Percentiles rank a stretch among this genome's conserved stretches.
These are phyloP conservation scores for Neltuma alba DNA, from an alignment of 306 rosid species.

Conservation along the genomic window DNA sequence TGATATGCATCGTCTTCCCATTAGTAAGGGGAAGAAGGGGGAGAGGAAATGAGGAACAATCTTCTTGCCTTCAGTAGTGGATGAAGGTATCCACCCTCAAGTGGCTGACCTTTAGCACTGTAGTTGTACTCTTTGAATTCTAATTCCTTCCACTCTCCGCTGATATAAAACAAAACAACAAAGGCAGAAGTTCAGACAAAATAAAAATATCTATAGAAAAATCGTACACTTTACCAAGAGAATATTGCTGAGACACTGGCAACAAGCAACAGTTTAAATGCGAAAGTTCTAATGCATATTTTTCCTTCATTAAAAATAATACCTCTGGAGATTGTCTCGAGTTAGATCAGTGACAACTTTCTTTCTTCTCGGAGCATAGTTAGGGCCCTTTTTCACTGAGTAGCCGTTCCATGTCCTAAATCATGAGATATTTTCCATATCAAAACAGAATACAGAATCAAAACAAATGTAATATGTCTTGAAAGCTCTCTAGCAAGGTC, in stretches of 20 bases:
- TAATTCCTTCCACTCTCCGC: conserved; percentile 83
- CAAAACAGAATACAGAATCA: conserved; percentile 17
- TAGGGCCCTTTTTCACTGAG: conserved; percentile 54
- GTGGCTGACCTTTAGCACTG: conserved; percentile 84
- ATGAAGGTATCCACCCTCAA: conserved; percentile 89
- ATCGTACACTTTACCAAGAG: background rate
- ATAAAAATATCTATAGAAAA: conserved; percentile 24
- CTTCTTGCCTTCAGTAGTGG: conserved; percentile 86
- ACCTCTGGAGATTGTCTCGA: conserved; percentile 84
- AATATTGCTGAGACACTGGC: background rate
- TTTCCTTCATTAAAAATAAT: conserved; percentile 12
- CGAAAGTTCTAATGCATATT: conserved; percentile 3
- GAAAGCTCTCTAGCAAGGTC: conserved; percentile 7
- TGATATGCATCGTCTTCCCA: background rate
- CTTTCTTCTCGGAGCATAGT: conserved; percentile 69
- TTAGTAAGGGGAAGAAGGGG: conserved; percentile 7
- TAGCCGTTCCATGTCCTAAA: conserved; percentile 59
- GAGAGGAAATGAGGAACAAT: conserved; percentile 16
- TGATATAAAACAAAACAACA: conserved; percentile 33
- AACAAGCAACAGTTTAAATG: conserved; percentile 2
- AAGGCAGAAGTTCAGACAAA: conserved; percentile 33
- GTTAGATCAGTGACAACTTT: conserved; percentile 76
- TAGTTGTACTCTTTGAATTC: conserved; percentile 91
- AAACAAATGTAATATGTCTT: background rate
- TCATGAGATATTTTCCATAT: background rate